Base-by-base conservation (phyloP, 2,329 filamentous ascomycete species). In the Pyricularia grisea region DNA sequence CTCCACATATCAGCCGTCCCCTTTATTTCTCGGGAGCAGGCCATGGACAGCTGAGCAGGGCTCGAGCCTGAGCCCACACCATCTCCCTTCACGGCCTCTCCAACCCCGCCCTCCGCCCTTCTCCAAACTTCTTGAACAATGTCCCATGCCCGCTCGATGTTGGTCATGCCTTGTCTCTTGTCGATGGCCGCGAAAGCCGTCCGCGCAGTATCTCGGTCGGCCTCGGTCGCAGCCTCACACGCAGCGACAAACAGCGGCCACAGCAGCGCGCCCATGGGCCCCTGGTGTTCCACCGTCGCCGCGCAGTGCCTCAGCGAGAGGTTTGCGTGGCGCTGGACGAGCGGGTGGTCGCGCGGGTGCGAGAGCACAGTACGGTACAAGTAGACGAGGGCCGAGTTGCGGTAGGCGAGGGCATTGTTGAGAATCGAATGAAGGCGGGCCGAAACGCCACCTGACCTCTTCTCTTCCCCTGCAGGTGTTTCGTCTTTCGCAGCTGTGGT, bases 211-310 rank as follows among this genome's bases (percentile, higher is more conserved):
- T 78, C 79, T 20, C 87, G 79, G 74, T 90, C 87, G 10, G 78
- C 79, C 1, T 75, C 72, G 20, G 75, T 79, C 10, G 80, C 77
- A 0, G 87, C 87, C 75, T 90, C 88, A 73, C 87, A 89, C 1
- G 86, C 83, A 1, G 87, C 85, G 11, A 88, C 86, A 72, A 90
- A 90, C 2, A 90, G 78, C 0, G 88, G 88, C 86, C 87, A 90
- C 2, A 90, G 80, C 50, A 90, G 78, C 2, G 88, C 88, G 14
- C 85, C 83, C 85, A 89, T 88, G 0, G 88, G 88, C 0, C 88
- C 87, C 64, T 79, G 79, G 70, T 85, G 83, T 27, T 77, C 79
- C 31, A 87, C 86, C 0, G 86, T 87, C 33, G 81, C 81, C 6
- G 83, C 79, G 73, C 87, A 89, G 71, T 88, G 85, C 17, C 76